phyloP scores from a whole-genome alignment of 2,329 filamentous ascomycete genomes.

The Sporothrix inflata region DNA sequence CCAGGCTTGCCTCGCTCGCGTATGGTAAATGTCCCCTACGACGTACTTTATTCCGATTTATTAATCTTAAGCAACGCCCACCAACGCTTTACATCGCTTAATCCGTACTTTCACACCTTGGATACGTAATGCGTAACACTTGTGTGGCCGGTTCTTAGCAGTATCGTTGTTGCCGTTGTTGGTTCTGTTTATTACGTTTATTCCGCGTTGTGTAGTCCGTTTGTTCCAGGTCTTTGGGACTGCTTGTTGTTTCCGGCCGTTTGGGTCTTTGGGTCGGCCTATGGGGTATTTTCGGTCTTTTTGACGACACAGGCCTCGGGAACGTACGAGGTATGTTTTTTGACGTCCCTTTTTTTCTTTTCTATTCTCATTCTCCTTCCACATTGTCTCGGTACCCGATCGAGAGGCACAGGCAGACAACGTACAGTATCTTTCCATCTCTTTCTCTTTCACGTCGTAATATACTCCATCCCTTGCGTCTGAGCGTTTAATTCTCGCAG shows the following conservation, averaged over 20 bases:
- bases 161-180: no score
- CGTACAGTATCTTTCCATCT: background rate
- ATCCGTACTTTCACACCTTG: background rate
- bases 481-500: background rate
- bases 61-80: background rate
- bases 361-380: background rate
- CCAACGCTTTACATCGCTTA: no score
- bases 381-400: background rate
- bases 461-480: conserved; percentile 16
- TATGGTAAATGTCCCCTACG: background rate
- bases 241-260: background rate
- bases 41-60: background rate
- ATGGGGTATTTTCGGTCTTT: background rate
- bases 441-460: background rate
- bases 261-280: background rate
- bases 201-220: background rate
- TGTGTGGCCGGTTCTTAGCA: background rate
- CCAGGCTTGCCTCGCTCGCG: background rate
- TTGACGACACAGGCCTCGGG: background rate
- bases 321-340: background rate
- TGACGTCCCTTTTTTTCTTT: background rate
- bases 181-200: background rate
- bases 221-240: background rate
- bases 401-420: background rate
- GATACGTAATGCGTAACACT: background rate